A percentile compares a stretch with the other conserved stretches of the same genome.
phyloP scores from a whole-genome alignment of 129 eudicot genomes.

The Tagetes erecta region DNA sequence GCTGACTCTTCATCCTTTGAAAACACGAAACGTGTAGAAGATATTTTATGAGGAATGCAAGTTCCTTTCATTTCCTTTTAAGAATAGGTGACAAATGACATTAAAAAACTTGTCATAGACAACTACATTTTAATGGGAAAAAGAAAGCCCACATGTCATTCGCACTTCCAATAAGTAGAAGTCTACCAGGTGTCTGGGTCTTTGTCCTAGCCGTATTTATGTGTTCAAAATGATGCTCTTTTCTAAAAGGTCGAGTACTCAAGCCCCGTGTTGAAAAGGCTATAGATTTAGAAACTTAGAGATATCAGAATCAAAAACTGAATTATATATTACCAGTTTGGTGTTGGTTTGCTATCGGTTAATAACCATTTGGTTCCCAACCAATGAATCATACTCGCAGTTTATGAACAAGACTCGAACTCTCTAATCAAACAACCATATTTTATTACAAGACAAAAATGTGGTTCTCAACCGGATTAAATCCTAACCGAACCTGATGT shows the following conservation, averaged over 20 bases:
- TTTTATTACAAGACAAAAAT: background rate
- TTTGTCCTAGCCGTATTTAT: too few relatives aligned
- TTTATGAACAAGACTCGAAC: background rate
- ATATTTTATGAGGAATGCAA: slow-evolving; percentile 21
- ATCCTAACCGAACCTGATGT: background rate
- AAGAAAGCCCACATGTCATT: background rate
- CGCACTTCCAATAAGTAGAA: background rate
- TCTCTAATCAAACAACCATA: background rate
- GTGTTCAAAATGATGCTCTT: too few relatives aligned
- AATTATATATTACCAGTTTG: background rate
- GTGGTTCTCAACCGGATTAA: background rate
- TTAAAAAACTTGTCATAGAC: slow-evolving; percentile 7
- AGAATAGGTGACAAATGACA: slow-evolving; percentile 16
- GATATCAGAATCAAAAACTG: background rate
- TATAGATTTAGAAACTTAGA: background rate
- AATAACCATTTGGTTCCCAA: background rate
- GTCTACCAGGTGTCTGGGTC: background rate
- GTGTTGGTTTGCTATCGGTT: background rate
- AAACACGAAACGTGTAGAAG: slow-evolving; percentile 12
- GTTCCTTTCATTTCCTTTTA: slow-evolving; percentile 14
- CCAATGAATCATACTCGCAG: too few relatives aligned
- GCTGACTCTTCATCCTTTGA: slow-evolving; percentile 24
- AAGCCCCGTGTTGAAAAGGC: background rate
- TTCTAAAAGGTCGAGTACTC: too few relatives aligned
- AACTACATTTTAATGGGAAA: background rate